A percentile compares a stretch with the other conserved stretches of the same genome.
Evolutionary conservation across 768 basidiomycete genomes (phyloP).

Genomic region (Trametes cubensis): DNA sequence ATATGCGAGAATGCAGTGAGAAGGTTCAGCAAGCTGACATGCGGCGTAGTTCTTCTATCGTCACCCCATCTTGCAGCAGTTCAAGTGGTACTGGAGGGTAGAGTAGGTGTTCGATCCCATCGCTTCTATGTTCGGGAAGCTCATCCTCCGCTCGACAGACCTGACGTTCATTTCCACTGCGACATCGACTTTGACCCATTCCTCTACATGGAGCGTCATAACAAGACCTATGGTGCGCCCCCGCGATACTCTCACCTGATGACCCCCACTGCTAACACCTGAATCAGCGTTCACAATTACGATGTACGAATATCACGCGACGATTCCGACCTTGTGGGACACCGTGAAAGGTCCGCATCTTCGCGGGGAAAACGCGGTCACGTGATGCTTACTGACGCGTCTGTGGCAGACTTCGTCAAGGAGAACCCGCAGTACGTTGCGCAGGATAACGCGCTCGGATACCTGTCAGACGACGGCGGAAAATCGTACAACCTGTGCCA

Average conservation of each 20-base stretch:
- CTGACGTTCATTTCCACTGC: slow-evolving; percentile 77
- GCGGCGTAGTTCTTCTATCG: slow-evolving; percentile 56
- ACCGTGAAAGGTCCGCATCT: slow-evolving; percentile 49
- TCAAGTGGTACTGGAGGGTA: slow-evolving; percentile 81
- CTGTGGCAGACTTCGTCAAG: slow-evolving; percentile 51
- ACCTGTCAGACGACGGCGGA: slow-evolving; percentile 68
- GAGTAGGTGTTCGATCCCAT: slow-evolving; percentile 45
- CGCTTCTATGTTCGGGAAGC: neutral
- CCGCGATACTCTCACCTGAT: no score
- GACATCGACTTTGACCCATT: slow-evolving; percentile 70
- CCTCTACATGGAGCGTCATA: slow-evolving; percentile 67
- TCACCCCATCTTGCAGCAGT: slow-evolving; percentile 65
- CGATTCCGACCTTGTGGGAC: slow-evolving; percentile 68
- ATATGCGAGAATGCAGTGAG: neutral
- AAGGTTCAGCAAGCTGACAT: neutral
- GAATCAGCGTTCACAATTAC: slow-evolving; percentile 60
- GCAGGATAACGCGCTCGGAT: slow-evolving; percentile 61
- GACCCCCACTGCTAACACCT: no score
- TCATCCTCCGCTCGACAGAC: slow-evolving; percentile 41
- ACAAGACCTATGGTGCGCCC: slow-evolving; percentile 65
- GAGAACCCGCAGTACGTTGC: slow-evolving; percentile 57
- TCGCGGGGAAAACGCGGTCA: no score
- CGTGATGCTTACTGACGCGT: no score
- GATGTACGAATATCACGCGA: slow-evolving; percentile 64
- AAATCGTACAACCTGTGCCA: slow-evolving; percentile 67